These are phyloP conservation scores for Aspergillus brunneoviolaceus DNA, from an alignment of 2,329 filamentous ascomycete genomes.

Conservation along the genomic window DNA sequence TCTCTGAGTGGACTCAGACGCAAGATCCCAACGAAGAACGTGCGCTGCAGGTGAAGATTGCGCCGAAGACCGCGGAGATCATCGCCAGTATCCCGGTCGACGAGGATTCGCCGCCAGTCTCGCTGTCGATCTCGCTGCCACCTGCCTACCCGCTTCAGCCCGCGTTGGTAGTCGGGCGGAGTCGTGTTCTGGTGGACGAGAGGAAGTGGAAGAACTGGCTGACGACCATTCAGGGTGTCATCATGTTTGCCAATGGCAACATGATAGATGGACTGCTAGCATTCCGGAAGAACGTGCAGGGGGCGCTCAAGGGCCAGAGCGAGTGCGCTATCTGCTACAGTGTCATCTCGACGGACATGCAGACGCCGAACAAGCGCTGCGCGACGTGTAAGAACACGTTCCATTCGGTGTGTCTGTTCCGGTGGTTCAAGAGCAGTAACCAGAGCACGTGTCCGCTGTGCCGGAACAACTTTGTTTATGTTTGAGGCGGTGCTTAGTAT, in stretches of 20 bases:
- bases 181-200: slow-evolving; percentile 83
- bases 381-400: slow-evolving; percentile 92
- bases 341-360: slow-evolving; percentile 84
- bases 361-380: slow-evolving; percentile 88
- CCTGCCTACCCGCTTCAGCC: slow-evolving; percentile 77
- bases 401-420: slow-evolving; percentile 85
- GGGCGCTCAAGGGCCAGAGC: slow-evolving; percentile 84
- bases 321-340: slow-evolving; percentile 98
- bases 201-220: slow-evolving; percentile 93
- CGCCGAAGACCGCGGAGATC: slow-evolving; percentile 69
- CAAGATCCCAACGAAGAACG: slow-evolving; percentile 53
- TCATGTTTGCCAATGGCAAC: slow-evolving; percentile 86
- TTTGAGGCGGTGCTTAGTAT: slow-evolving; percentile 7
- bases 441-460: slow-evolving; percentile 91
- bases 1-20: slow-evolving; percentile 42
- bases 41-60: slow-evolving; percentile 67
- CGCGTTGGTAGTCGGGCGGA: slow-evolving; percentile 72
- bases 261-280: slow-evolving; percentile 83
- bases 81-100: slow-evolving; percentile 84
- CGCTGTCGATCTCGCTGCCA: slow-evolving; percentile 77
- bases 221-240: slow-evolving; percentile 82
- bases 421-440: slow-evolving; percentile 95
- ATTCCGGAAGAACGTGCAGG: slow-evolving; percentile 83
- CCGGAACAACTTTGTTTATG: slow-evolving; percentile 71
- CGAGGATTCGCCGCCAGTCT: slow-evolving; percentile 77